Base-by-base conservation (phyloP, 345 rosid genomes). In the Melaleuca alternifolia region DNA sequence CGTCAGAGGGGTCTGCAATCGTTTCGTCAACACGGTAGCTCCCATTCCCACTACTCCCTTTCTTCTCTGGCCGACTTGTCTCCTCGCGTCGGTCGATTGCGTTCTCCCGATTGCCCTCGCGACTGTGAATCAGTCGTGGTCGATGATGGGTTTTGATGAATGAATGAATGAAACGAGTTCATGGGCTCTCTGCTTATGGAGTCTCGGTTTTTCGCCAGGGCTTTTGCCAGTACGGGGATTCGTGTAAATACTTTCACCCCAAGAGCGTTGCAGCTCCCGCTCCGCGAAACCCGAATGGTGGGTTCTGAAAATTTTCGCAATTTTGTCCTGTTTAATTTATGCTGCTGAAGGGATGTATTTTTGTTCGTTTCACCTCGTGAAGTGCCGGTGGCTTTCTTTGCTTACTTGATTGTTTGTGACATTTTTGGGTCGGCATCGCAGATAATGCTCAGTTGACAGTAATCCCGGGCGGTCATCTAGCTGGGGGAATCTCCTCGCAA, bases 221-320 rank as follows among this genome's bases (percentile, higher is more conserved):
- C 1, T 96, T 92, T 89, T 97, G 99, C 87, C 97, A 92, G 26
- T 94, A 84, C 33, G 99, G 96, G 59, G 95, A 95, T 89, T 94
- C 98, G 85, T 97, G 99, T 84, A 95, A 91, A 87, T 97, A 93
- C 87, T 88, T 92, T 59, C 99, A 97, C 89, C 91, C 96, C 41
- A 88, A 81, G 56, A 84, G 61, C 75, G 26, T 82, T 24, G 28
- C 53, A 26, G 16, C 76, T 52, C 7, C 76, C 5, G 28, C 54
- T 10, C 46, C 88, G 79, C 54, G 75, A 65, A 75, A 76, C 85
- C 62, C 85, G 61, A 26, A 21, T 24, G 87, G 85, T 89, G 51
- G 76, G 54, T 85, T 65, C 82, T 46, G 56, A 20, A 9, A 28
- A 4, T 48, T 44, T 62, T 15, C n/a, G 20, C 52, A 6, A 10